Evolutionary conservation across 768 basidiomycete genomes (phyloP), one percentile per base, ranked within the genome.

Genomic region (Gautieria morchelliformis): DNA sequence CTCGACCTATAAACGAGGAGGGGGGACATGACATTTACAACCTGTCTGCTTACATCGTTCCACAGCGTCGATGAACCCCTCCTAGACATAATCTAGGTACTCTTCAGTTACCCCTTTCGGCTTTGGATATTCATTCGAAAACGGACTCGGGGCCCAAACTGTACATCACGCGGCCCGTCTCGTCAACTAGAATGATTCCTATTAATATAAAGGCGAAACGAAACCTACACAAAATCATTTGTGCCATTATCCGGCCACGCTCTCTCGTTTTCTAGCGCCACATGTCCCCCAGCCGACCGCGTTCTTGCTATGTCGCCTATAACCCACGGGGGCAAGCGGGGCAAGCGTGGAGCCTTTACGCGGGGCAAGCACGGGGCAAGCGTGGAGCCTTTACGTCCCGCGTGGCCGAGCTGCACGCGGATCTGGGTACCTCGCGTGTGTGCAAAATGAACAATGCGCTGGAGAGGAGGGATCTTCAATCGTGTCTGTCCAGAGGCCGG

Each of bases 321-420:
- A 27, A 86, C 75, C 85, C 85, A 91, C 1, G 87, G n/a, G n/a
- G n/a, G n/a, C n/a, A n/a, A n/a, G n/a, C n/a, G n/a, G n/a, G n/a
- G n/a, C n/a, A n/a, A n/a, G n/a, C n/a, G n/a, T n/a, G n/a, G n/a
- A n/a, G n/a, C n/a, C n/a, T n/a, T n/a, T n/a, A n/a, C n/a, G n/a
- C n/a, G n/a, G n/a, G n/a, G n/a, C n/a, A n/a, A n/a, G n/a, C n/a
- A n/a, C n/a, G n/a, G 85, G 1, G 87, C 77, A 52, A 78, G 73
- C 0, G 81, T 85, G 9, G 81, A 83, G 0, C 85, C 83, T 66
- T 94, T 93, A 30, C 82, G 65, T 0, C 82, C 81, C 0, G 84
- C 87, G 66, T 93, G 89, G 0, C 82, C 80, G 19, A 93, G 79
- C 66, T 93, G 91, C 33, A 93, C 75, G 1, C 87, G 90, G 27